Conservation (phyloP, 2,329 filamentous ascomycete species). For the Magnaporthiopsis poae region DNA sequence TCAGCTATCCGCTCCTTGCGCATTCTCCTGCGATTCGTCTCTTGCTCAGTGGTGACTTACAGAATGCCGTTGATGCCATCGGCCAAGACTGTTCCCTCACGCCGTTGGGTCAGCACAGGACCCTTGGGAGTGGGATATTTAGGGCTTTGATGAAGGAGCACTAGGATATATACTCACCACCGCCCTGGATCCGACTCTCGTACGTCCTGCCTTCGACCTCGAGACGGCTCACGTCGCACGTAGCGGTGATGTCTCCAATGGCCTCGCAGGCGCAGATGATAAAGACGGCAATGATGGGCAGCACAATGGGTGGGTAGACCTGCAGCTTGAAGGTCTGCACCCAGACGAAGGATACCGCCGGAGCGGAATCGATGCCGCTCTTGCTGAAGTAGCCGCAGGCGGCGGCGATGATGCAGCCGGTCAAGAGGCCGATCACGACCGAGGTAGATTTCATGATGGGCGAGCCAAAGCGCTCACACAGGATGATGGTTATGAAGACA, state of each 20-base stretch:
- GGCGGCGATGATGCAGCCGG: conserved; percentile 69
- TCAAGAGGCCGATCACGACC: conserved; percentile 63
- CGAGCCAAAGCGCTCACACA: conserved; percentile 71
- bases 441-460: conserved; percentile 77
- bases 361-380: conserved; percentile 61
- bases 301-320: conserved; percentile 62
- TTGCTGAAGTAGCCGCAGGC: conserved; percentile 69
- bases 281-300: conserved; percentile 60
- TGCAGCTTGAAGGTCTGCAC: conserved; percentile 64
- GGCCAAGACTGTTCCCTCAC: conserved; percentile 43
- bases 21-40: background rate
- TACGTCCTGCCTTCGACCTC: conserved; percentile 63
- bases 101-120: background rate
- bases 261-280: conserved; percentile 70
- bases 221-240: conserved; percentile 68
- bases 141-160: background rate
- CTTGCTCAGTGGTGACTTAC: background rate
- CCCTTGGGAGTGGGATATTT: background rate
- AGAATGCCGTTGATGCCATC: conserved; percentile 69
- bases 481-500: conserved; percentile 68
- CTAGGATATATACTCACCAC: conserved; percentile 20
- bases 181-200: conserved; percentile 69
- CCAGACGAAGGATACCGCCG: conserved; percentile 68
- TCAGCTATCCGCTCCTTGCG: background rate
- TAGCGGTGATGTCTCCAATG: conserved; percentile 72